These are phyloP conservation scores for Heliocybe sulcata DNA, from an alignment of 1,284 basidiomycete genomes.

Conservation along the genomic window DNA sequence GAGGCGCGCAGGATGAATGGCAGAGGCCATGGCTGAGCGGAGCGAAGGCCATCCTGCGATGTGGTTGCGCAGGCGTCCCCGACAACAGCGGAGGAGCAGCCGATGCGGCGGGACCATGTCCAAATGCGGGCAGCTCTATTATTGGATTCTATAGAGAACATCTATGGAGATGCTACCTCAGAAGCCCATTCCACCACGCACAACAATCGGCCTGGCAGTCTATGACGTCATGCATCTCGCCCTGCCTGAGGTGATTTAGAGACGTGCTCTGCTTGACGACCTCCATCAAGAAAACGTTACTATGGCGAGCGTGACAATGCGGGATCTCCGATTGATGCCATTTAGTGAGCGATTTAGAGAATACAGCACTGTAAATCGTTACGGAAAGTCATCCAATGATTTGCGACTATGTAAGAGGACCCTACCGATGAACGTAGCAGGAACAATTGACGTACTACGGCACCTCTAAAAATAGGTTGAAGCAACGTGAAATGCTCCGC, in stretches of 20 bases:
- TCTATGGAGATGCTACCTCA: background rate
- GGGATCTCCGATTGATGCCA: too few species aligned
- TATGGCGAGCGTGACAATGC: too few species aligned
- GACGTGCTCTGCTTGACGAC: too few species aligned
- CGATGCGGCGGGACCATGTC: background rate
- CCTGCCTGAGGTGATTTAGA: constrained; percentile 1
- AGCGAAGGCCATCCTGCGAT: background rate
- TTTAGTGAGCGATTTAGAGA: too few species aligned
- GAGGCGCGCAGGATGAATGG: background rate
- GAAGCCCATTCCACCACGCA: background rate
- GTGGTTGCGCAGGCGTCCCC: background rate
- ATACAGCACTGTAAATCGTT: too few species aligned
- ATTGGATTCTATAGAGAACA: background rate
- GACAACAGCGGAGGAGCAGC: background rate
- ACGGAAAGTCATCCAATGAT: too few species aligned
- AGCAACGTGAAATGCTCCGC: too few species aligned
- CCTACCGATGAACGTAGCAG: too few species aligned
- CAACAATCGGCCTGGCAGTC: background rate
- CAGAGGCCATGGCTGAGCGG: background rate
- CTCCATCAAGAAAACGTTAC: too few species aligned
- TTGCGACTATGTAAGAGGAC: too few species aligned
- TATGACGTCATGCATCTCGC: background rate
- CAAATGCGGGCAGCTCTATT: background rate
- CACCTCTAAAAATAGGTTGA: too few species aligned
- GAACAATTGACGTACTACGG: too few species aligned